phyloP scores from a whole-genome alignment of 768 basidiomycete genomes.

The Serendipita sp. region DNA sequence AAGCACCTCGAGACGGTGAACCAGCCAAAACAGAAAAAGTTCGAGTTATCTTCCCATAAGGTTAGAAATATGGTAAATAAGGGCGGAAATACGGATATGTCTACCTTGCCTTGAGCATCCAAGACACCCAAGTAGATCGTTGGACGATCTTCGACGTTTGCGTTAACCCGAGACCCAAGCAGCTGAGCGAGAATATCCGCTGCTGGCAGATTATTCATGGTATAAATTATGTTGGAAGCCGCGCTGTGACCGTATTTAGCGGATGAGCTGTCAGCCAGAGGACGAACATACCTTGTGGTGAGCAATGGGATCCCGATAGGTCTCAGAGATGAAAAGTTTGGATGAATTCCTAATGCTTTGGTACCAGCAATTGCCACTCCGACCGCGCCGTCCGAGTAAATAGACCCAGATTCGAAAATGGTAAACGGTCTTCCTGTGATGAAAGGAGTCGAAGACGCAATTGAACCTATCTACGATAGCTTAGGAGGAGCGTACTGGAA shows the following conservation, averaged over 20 bases:
- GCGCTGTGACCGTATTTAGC: neutral
- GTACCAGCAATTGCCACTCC: slow-evolving; percentile 35
- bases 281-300: neutral
- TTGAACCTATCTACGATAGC: slow-evolving; percentile 38
- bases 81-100: neutral
- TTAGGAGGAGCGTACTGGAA: neutral
- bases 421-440: slow-evolving; percentile 61
- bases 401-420: slow-evolving; percentile 21
- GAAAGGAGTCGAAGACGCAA: slow-evolving; percentile 64
- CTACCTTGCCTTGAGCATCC: neutral
- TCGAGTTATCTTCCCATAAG: neutral
- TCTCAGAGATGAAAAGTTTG: neutral
- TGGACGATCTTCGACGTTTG: neutral
- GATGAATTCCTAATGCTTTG: neutral
- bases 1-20: slow-evolving; percentile 1
- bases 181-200: neutral
- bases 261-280: neutral
- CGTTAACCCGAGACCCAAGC: neutral
- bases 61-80: neutral
- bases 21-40: neutral
- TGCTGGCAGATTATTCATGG: neutral
- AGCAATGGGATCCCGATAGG: neutral
- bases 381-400: slow-evolving; percentile 51
- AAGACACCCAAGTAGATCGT: neutral
- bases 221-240: neutral